Percentiles rank a stretch among this genome's conserved stretches.
These are phyloP conservation scores for Suillus occidentalis DNA, from an alignment of 768 basidiomycete species.

Conservation along the genomic window DNA sequence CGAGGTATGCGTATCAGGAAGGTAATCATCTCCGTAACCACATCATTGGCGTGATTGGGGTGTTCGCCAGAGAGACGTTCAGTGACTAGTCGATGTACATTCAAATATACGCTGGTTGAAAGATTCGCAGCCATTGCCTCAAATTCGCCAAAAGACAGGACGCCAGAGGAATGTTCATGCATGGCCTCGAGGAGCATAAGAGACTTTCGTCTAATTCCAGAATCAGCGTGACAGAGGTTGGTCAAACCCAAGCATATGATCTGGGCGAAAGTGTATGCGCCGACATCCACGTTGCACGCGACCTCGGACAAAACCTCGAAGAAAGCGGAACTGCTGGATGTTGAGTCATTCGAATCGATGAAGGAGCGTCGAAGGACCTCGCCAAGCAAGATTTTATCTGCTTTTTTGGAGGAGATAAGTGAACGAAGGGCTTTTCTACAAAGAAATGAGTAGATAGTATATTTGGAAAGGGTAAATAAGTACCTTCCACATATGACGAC, in stretches of 20 bases:
- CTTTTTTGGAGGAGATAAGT: constrained; percentile 57
- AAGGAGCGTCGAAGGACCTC: constrained; percentile 72
- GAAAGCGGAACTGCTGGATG: constrained; percentile 61
- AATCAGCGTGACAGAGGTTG: constrained; percentile 76
- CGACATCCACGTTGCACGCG: constrained; percentile 51
- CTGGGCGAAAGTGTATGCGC: constrained; percentile 73
- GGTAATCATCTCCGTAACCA: constrained; percentile 69
- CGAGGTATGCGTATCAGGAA: constrained; percentile 68
- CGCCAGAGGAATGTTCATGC: constrained; percentile 66
- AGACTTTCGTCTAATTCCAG: constrained; percentile 67
- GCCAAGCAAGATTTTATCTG: constrained; percentile 56
- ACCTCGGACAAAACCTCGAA: constrained; percentile 80
- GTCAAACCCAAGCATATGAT: constrained; percentile 74
- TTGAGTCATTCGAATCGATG: constrained; percentile 51
- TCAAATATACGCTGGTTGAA: constrained; percentile 74
- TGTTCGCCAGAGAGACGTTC: constrained; percentile 79
- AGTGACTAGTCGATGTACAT: constrained; percentile 76
- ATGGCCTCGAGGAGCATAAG: constrained; percentile 75
- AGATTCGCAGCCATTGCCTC: constrained; percentile 72
- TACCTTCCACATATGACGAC: constrained; percentile 34
- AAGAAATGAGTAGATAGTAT: constrained; percentile 13
- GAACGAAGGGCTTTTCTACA: constrained; percentile 74
- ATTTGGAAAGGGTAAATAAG: constrained; percentile 12
- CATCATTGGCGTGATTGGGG: constrained; percentile 58
- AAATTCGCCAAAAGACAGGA: constrained; percentile 68